Evolutionary conservation across 2,329 filamentous ascomycete genomes (phyloP), one percentile per base, ranked within the genome.

Genomic region (Dactylonectria estremocensis): DNA sequence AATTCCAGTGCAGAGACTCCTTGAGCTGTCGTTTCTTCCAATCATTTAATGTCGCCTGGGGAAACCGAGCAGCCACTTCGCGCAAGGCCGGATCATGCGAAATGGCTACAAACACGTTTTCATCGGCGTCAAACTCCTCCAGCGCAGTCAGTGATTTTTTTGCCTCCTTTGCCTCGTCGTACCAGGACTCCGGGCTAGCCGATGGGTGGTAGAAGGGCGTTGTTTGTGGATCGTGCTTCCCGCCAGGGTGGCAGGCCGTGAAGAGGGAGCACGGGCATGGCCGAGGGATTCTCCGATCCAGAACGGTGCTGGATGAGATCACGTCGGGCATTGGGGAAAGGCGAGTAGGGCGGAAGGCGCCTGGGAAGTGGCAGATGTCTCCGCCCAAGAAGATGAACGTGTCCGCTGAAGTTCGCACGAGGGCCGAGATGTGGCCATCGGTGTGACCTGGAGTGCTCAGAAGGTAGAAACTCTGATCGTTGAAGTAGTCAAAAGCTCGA

Each of bases 381-480:
- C 33, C 33, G 5, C 33, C 33, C 33, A 35, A 6, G 33, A 35
- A 35, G 10, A 35, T 10, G 10, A 35, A 35, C 5, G 5, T 5
- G 5, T 35, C 6, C 33, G 5, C 33, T 5, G 5, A 5, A 35
- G 33, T 35, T 5, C 33, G 33, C 10, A 10, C 33, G 33, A 35
- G 33, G 33, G 6, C 33, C 6, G 6, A 35, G 6, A 35, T 35
- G 33, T 35, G 33, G 33, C 33, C 33, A n/a, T n/a, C n/a, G n/a
- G n/a, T n/a, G n/a, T n/a, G n/a, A n/a, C n/a, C n/a, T n/a, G n/a
- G n/a, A n/a, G n/a, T n/a, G n/a, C n/a, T n/a, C n/a, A n/a, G n/a
- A n/a, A n/a, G 28, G 11, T 52, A 35, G 65, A 74, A 73, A 43
- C 60, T 45, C 6, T 5, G 5, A 66, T 73, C n/a, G n/a, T 10